Evolutionary conservation across 2,329 filamentous ascomycete species (phyloP), one percentile per base, ranked within the genome.

Genomic region (Delphinella strobiligena): DNA sequence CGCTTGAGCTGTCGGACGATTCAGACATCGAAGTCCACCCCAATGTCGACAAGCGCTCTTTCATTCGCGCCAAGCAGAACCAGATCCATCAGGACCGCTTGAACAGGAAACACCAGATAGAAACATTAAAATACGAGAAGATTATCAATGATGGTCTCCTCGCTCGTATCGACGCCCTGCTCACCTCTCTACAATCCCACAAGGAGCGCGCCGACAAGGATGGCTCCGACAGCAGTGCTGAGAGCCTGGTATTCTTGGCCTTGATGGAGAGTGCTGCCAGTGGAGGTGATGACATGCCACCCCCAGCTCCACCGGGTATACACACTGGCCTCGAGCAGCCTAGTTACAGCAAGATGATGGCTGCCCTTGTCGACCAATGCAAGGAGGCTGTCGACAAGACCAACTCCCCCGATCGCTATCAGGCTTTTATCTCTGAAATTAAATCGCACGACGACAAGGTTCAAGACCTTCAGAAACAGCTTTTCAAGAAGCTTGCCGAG

Each of bases 21-120:
- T 95, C 87, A 37, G 91, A 98, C 56, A 80, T 98, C 53, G 91
- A 98, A 66, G 91, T 96, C 37, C 91, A 98, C 63, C 91, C 91
- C 45, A 98, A 98, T 59, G 91, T 98, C 59, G 91, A 98, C 68
- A 98, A 98, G 63, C 78, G 82, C 37, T 96, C 89, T 45, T 98
- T 98, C 63, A 98, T 98, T 61, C 85, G 89, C 49, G 93, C 91
- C 49, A 98, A 98, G 66, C 91, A 96, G 67, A 82, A 80, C 52
- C 88, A 98, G 65, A 98, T 98, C 53, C 91, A 98, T 61, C 78
- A 88, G 56, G 82, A 95, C 59, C 81, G 91, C 40, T 71, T 79
- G 50, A 82, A 93, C 54, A 81, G 91, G 42, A 85, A 82, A 58
- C 78, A 83, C 52, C 81, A 93, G 55, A 96, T 98, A 59, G 80